phyloP scores from a whole-genome alignment of 495 filamentous ascomycete species.

The Staphylotrichum longicolle region DNA sequence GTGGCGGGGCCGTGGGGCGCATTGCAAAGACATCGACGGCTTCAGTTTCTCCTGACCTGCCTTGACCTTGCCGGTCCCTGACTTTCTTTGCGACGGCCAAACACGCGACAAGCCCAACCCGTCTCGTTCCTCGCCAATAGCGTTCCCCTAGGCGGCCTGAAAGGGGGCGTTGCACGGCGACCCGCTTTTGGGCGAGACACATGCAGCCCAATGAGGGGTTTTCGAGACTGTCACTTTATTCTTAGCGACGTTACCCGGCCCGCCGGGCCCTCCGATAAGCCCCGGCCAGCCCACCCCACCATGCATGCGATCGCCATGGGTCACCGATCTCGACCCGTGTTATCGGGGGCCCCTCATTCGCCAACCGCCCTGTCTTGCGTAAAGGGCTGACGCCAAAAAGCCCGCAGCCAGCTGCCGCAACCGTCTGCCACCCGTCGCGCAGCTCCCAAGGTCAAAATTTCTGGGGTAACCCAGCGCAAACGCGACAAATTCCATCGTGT shows the following conservation, averaged over 20 bases:
- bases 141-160: background rate
- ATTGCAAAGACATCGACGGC: conserved; percentile 1
- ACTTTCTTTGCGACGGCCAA: background rate
- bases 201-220: conserved; percentile 16
- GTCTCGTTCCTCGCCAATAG: conserved; percentile 5
- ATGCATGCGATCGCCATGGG: background rate
- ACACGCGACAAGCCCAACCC: conserved; percentile 6
- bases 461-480: background rate
- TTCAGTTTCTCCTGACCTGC: background rate
- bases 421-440: background rate
- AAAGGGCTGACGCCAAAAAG: conserved; percentile 8
- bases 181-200: background rate
- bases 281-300: background rate
- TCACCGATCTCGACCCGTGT: background rate
- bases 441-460: background rate
- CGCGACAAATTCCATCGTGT: background rate
- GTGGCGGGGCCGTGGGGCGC: conserved; percentile 17
- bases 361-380: background rate
- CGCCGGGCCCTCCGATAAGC: conserved; percentile 8
- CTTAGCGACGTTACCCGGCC: conserved; percentile 11
- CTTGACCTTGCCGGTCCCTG: background rate
- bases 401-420: conserved; percentile 3
- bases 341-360: conserved; percentile 4
- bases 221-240: conserved; percentile 9
- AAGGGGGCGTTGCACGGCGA: background rate